Conservation (phyloP, 2,329 filamentous ascomycete species). For the Nothophoma quercina region DNA sequence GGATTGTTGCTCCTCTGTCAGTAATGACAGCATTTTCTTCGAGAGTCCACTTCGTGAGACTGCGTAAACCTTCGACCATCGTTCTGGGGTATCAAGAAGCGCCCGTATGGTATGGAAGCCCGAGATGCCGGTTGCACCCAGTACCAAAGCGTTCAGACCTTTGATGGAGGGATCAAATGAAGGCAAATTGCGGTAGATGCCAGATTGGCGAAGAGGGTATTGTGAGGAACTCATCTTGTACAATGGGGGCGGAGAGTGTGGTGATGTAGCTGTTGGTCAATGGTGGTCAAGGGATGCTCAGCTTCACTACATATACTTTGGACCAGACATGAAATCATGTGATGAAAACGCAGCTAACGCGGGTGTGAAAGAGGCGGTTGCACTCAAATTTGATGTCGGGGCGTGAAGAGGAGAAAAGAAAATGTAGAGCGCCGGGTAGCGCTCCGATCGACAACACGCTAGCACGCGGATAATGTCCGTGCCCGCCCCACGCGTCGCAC, state of each 20-base stretch:
- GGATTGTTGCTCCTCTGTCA: conserved; percentile 14
- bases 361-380: not conserved
- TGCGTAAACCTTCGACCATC: conserved; percentile 23
- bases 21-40: conserved; percentile 8
- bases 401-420: conserved; percentile 4
- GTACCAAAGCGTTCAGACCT: conserved; percentile 20
- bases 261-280: not conserved
- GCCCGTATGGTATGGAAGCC: conserved; percentile 18
- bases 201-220: conserved; percentile 19
- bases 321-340: not conserved
- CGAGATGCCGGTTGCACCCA: conserved; percentile 24
- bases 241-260: not conserved
- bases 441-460: not conserved
- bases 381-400: not conserved
- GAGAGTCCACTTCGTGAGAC: conserved; percentile 12
- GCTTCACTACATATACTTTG: not conserved
- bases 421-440: not conserved
- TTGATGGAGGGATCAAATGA: conserved; percentile 14
- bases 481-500: not conserved
- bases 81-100: conserved; percentile 14
- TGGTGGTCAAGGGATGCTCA: not conserved
- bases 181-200: conserved; percentile 23
- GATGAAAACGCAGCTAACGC: not conserved
- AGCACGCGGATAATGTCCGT: not conserved
- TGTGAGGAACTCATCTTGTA: conserved; percentile 13